Conservation (phyloP, 2,329 filamentous ascomycete genomes). For the Talaromyces albobiverticillius region DNA sequence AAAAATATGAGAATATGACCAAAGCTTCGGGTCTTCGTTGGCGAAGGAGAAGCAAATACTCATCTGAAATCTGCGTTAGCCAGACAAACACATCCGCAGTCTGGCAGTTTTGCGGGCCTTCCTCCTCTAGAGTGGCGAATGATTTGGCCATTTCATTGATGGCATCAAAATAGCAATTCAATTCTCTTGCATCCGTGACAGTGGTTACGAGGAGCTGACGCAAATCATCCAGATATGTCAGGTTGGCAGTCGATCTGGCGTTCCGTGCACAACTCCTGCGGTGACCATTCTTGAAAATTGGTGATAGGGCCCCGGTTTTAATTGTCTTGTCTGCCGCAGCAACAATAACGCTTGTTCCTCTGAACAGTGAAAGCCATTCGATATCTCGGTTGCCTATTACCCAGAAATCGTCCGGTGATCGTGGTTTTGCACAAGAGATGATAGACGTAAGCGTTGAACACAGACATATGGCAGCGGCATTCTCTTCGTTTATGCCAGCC, state of each 20-base stretch:
- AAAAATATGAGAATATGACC: slow-evolving; percentile 23
- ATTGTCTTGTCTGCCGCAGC: slow-evolving; percentile 24
- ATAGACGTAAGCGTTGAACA: slow-evolving; percentile 40
- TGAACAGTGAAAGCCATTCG: slow-evolving; percentile 39
- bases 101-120: slow-evolving; percentile 14
- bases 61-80: slow-evolving; percentile 21
- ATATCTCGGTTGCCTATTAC: slow-evolving; percentile 31
- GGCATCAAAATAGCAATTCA: slow-evolving; percentile 14
- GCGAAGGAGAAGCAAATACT: slow-evolving; percentile 19
- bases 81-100: slow-evolving; percentile 22
- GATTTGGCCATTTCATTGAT: slow-evolving; percentile 18
- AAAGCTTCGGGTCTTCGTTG: slow-evolving; percentile 19
- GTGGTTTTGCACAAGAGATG: slow-evolving; percentile 36
- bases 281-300: slow-evolving; percentile 19
- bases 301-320: slow-evolving; percentile 12
- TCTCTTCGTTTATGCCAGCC: slow-evolving; percentile 29
- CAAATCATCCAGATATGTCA: slow-evolving; percentile 16
- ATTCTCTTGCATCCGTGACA: not conserved
- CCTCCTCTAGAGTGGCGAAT: slow-evolving; percentile 9
- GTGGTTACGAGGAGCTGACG: slow-evolving; percentile 13
- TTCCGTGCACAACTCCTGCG: slow-evolving; percentile 3
- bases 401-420: slow-evolving; percentile 33
- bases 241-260: not conserved
- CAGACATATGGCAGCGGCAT: slow-evolving; percentile 35
- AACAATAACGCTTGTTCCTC: slow-evolving; percentile 35